A percentile compares a stretch with the other conserved stretches of the same genome.
Conservation (phyloP, 2,329 filamentous ascomycete species). For the Trichoderma harzianum region DNA sequence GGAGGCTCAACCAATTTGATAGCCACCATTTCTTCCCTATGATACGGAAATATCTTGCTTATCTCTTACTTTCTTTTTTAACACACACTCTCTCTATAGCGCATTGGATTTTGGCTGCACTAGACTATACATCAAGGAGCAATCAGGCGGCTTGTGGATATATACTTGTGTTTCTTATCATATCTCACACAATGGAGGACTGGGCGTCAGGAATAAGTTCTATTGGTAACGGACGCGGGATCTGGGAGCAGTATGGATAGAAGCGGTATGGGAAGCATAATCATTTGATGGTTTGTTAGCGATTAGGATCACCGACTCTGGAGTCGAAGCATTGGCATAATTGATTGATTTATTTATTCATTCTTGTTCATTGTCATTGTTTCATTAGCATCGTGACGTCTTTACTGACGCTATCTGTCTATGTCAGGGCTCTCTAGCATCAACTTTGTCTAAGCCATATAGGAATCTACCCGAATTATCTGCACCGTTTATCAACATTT, state of each 20-base stretch:
- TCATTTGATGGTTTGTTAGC: background rate
- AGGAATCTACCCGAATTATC: background rate
- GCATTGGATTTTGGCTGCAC: background rate
- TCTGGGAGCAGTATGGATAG: background rate
- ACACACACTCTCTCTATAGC: background rate
- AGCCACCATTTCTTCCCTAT: background rate
- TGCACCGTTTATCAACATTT: background rate
- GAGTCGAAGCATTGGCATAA: background rate
- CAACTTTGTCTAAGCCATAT: background rate
- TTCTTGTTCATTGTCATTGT: background rate
- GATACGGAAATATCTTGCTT: background rate
- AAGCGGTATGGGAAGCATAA: background rate
- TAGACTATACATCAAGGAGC: slow-evolving; percentile 23
- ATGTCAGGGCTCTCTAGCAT: background rate
- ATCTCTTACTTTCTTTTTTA: background rate
- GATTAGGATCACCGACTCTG: background rate
- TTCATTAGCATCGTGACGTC: background rate
- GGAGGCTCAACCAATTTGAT: background rate
- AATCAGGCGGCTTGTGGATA: slow-evolving; percentile 25
- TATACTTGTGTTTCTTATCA: background rate
- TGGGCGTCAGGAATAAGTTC: background rate
- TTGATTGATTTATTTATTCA: background rate
- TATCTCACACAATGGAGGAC: background rate
- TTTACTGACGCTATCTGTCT: background rate
- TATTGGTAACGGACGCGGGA: background rate